Evolutionary conservation across 176 grass and related monocot species (phyloP), one percentile per base, ranked within the genome.

Genomic region (Alopecurus myosuroides): DNA sequence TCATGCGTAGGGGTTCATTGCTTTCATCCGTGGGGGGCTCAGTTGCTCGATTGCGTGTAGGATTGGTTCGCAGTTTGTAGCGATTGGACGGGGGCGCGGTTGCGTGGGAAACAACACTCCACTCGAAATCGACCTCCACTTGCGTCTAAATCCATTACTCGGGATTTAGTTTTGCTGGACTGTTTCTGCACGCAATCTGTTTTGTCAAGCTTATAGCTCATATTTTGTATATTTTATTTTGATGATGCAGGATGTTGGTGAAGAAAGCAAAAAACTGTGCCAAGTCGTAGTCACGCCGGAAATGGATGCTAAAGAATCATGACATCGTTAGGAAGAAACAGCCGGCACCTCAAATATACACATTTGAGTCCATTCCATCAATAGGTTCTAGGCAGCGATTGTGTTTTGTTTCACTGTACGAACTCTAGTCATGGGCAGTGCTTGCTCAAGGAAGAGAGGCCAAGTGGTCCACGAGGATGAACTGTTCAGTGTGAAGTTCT

Each of bases 361-460:
- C 31, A 61, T 63, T 9, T 86, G n/a, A 48, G 30, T 33, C 73
- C 15, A 36, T 10, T 45, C 39, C 39, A 26, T 15, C 39, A 13
- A 19, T 46, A 48, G 70, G 9, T 12, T 71, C 28, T 22, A 45
- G 23, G 41, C 13, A 44, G 72, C 78, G 58, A 77, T 56, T 80
- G 60, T 41, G 70, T 81, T 57, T 9, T 77, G 23, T 35, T 52
- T 42, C 49, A 46, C 13, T 1, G 2, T 26, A 49, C 31, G 4
- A 14, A 22, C 41, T 46, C 6, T 2, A 12, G 7, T 53, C 85
- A 99, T 99, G 97, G 97, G 97, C 51, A 91, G 91, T 65, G 91
- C 88, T 74, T 99, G 97, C 82, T 99, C 97, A 2, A 94, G 97
- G 88, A 99, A 89, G 78, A 96, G 91, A 77, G 76, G 84, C 63